phyloP scores from a whole-genome alignment of 371 early-diverging fungal genomes.

The Syncephalastrum sp. region DNA sequence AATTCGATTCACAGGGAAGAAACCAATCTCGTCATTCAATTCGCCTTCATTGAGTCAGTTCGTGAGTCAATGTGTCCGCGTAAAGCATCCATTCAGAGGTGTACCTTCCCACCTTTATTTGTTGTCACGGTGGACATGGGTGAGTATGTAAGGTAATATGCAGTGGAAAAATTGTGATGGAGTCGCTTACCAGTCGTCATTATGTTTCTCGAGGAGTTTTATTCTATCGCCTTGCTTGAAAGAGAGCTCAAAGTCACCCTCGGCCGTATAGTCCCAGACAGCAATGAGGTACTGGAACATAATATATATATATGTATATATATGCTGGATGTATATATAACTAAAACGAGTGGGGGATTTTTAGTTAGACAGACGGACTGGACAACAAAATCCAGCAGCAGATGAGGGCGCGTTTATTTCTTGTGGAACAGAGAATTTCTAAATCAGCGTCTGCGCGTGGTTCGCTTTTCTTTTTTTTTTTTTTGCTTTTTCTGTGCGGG shows the following conservation, averaged over 20 bases:
- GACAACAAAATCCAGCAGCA: not conserved
- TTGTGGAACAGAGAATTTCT: not conserved
- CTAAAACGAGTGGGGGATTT: not conserved
- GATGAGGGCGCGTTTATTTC: not conserved
- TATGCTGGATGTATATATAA: not conserved
- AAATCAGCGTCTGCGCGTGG: no score
- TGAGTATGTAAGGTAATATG: no score
- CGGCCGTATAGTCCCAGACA: constrained; percentile 48
- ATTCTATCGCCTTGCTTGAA: constrained; percentile 49
- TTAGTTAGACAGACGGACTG: not conserved
- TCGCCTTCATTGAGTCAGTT: constrained; percentile 27
- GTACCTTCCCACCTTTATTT: constrained; percentile 50
- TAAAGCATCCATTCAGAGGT: not conserved
- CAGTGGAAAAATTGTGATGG: no score
- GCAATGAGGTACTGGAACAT: constrained; percentile 48
- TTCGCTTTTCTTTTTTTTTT: no score
- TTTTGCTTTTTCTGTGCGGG: no score
- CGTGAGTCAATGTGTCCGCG: not conserved
- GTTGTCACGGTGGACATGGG: not conserved
- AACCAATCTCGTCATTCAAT: constrained; percentile 46
- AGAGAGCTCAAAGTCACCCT: constrained; percentile 46
- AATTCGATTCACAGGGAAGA: constrained; percentile 53
- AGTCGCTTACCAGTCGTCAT: constrained; percentile 45
- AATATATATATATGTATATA: not conserved
- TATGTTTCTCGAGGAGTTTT: constrained; percentile 45